Conservation (phyloP, 2,329 filamentous ascomycete species). For the Hansfordia pulvinata region DNA sequence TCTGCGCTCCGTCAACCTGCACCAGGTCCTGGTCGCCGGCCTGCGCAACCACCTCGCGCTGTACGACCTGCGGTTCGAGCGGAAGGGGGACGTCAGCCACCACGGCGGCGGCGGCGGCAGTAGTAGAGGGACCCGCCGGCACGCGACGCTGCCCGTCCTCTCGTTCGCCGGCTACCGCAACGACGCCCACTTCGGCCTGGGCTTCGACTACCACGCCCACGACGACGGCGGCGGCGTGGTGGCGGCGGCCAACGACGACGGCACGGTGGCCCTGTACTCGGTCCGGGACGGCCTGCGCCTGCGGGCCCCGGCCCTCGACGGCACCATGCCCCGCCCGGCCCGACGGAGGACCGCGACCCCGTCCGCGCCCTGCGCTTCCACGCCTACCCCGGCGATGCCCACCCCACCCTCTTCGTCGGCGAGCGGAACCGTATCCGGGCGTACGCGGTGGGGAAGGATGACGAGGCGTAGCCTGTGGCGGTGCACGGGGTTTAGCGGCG, state of each 20-base stretch:
- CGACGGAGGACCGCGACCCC: constrained; percentile 14
- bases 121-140: constrained; percentile 2
- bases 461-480: constrained; percentile 20
- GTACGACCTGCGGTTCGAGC: constrained; percentile 39
- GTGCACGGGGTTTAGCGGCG: constrained; percentile 1
- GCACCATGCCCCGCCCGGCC: constrained; percentile 5
- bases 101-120: not conserved
- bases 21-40: constrained; percentile 40
- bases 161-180: constrained; percentile 37
- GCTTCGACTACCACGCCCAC: constrained; percentile 40
- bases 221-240: constrained; percentile 31
- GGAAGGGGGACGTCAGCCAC: not conserved
- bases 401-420: constrained; percentile 33
- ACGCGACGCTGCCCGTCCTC: constrained; percentile 24
- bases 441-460: constrained; percentile 27
- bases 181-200: constrained; percentile 29
- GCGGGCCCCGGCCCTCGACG: constrained; percentile 11
- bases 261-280: constrained; percentile 34
- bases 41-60: constrained; percentile 33
- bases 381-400: constrained; percentile 25
- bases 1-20: constrained; percentile 30
- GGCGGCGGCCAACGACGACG: constrained; percentile 39
- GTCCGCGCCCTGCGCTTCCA: constrained; percentile 31
- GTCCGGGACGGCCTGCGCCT: constrained; percentile 28
- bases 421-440: constrained; percentile 22